A percentile compares a stretch with the other conserved stretches of the same genome.
Evolutionary conservation across 2,329 filamentous ascomycete genomes (phyloP).

Genomic region (Trichoderma atroviride): DNA sequence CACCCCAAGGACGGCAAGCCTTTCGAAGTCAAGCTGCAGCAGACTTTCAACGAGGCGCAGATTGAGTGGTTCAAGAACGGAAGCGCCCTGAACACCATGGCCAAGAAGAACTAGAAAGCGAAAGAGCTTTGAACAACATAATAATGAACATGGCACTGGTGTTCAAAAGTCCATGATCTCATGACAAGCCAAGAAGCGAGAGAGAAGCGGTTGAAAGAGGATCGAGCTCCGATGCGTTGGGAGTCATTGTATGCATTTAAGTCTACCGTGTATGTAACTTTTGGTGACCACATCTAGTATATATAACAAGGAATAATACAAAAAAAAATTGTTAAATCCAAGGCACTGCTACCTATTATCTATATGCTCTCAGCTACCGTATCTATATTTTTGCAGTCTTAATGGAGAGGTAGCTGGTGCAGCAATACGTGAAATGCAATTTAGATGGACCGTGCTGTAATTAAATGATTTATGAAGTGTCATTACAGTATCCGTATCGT

Average conservation of each 20-base stretch:
- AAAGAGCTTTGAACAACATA: not conserved
- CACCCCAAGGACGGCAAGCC: conserved; percentile 84
- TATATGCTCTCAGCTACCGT: no score
- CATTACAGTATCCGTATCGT: not conserved
- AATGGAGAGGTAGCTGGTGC: not conserved
- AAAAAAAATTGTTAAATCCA: not conserved
- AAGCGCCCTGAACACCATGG: conserved; percentile 97
- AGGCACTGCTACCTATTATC: not conserved
- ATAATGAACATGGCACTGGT: not conserved
- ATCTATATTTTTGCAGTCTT: not conserved
- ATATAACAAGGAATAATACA: conserved; percentile 23
- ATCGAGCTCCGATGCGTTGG: conserved; percentile 1
- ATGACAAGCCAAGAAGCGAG: not conserved
- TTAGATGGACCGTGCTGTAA: not conserved
- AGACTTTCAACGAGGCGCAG: conserved; percentile 98
- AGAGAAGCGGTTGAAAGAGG: not conserved
- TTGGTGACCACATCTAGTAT: conserved; percentile 22
- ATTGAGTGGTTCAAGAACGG: conserved; percentile 99
- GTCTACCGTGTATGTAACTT: conserved; percentile 20
- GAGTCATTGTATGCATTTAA: conserved; percentile 9
- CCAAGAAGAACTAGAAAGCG: conserved; percentile 59
- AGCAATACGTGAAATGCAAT: not conserved
- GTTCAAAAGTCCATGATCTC: not conserved
- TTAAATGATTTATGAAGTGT: not conserved
- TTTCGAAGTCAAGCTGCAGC: conserved; percentile 81